Percentiles rank a stretch among this genome's conserved stretches.
These are phyloP conservation scores for Lachancea fermentati DNA, from an alignment of 805 yeast species.

Conservation along the genomic window DNA sequence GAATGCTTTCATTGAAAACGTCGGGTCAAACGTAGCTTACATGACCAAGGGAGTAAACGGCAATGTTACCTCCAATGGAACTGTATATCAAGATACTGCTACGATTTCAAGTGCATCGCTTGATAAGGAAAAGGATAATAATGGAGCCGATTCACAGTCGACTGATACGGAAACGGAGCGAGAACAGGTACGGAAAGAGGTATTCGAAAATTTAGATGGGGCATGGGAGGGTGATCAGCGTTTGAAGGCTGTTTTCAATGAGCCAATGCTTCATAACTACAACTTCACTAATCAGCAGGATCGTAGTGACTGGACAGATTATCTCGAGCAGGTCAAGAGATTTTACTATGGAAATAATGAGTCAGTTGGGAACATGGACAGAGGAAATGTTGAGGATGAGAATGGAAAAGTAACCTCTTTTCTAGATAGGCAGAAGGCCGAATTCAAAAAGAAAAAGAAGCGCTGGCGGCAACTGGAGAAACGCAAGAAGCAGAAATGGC, in stretches of 20 bases:
- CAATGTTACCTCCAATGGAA: conserved; percentile 6
- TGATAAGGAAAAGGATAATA: not conserved
- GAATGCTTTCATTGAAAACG: conserved; percentile 42
- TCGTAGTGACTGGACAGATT: conserved; percentile 27
- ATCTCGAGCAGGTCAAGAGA: conserved; percentile 25
- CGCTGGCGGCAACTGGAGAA: conserved; percentile 33
- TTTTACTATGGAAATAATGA: conserved; percentile 19
- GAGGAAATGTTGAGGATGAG: conserved; percentile 6
- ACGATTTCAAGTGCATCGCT: conserved; percentile 1
- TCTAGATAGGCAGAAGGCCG: conserved; percentile 10
- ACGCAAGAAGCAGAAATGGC: conserved; percentile 57
- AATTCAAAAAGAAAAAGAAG: conserved; percentile 24
- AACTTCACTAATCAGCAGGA: conserved; percentile 28
- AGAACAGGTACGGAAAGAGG: conserved; percentile 16
- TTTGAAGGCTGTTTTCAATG: conserved; percentile 44
- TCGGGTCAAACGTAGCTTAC: conserved; percentile 29
- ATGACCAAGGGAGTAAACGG: conserved; percentile 6
- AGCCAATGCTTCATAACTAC: conserved; percentile 22
- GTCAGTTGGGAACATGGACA: not conserved
- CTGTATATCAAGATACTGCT: not conserved
- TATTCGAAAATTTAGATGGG: conserved; percentile 40
- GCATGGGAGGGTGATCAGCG: conserved; percentile 72
- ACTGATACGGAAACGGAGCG: conserved; percentile 11
- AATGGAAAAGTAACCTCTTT: conserved; percentile 10
- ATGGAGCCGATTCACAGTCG: not conserved